Base-by-base conservation (phyloP, 805 yeast genomes). In the Lipomyces oligophaga region DNA sequence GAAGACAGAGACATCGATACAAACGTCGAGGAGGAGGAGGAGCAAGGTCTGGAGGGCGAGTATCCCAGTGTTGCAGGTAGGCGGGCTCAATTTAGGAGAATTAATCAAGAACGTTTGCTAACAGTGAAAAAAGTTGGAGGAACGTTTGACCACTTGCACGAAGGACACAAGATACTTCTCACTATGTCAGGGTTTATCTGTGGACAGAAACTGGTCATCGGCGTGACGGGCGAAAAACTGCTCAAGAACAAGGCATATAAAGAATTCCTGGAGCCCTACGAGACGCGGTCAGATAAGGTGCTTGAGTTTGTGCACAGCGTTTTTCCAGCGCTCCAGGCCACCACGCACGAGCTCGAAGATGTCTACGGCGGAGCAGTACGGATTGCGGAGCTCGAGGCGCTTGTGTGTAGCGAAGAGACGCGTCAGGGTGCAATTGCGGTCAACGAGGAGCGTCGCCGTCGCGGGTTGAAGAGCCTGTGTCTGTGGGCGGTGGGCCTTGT, bases 121-220 rank as follows among this genome's bases (percentile, higher is more conserved):
- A 26, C 30, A 26, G 54, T 49, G 4, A 61, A 57, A 3, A 65
- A 96, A 0, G 80, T 90, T 1, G 98, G 98, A 0, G 99, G 99
- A 0, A 93, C 98, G 0, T 93, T 93, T 68, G 99, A 93, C 62
- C 97, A 93, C 66, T 62, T 93, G 30, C 99, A 93, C 59, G 95
- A 84, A 61, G 99, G 97, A 0, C 99, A 93, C 66, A 86, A 85
- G 63, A 82, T 93, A 24, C 69, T 93, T 22, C 70, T 93, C 7
- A 80, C 93, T 0, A 71, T 85, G 49, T 73, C 95, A 0, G 78
- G 80, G 0, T 87, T 80, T 59, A 54, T 85, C 5, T 72, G 94
- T 0, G 58, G 65, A 2, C 57, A 63, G 1, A 67, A 65, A 19
- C 67, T 93, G 11, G 83, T 90, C 39, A 72, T 93, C 5, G 99